A percentile compares a stretch with the other conserved stretches of the same genome.
Conservation (phyloP, 257 asterid species). For the Prunella vulgaris region DNA sequence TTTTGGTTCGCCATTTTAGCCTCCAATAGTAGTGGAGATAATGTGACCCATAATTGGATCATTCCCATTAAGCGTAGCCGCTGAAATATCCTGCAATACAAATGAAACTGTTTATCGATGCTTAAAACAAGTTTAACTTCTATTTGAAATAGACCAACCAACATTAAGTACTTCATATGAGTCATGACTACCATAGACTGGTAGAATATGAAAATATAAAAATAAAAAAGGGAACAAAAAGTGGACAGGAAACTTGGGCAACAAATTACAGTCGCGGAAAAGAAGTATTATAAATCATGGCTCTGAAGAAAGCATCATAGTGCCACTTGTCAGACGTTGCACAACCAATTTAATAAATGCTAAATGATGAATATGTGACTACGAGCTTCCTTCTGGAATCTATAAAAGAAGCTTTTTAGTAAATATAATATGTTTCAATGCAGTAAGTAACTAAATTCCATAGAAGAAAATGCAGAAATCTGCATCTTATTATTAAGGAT, state of each 20-base stretch:
- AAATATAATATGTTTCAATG: slow-evolving; percentile 12
- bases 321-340: no score
- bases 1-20: slow-evolving; percentile 26
- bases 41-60: slow-evolving; percentile 27
- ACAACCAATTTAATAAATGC: slow-evolving; percentile 2
- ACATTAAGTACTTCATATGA: background rate
- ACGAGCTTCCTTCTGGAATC: slow-evolving; percentile 8
- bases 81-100: slow-evolving; percentile 20
- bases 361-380: slow-evolving; percentile 1
- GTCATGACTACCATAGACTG: background rate
- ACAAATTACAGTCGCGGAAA: background rate
- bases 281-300: slow-evolving; percentile 20
- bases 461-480: slow-evolving; percentile 14
- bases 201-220: background rate
- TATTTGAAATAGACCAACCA: background rate
- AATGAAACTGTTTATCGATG: background rate
- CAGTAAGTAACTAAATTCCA: slow-evolving; percentile 2
- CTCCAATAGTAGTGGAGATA: slow-evolving; percentile 24
- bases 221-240: slow-evolving; percentile 13
- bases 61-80: slow-evolving; percentile 18
- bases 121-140: background rate
- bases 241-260: slow-evolving; percentile 17
- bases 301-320: slow-evolving; percentile 49
- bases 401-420: background rate
- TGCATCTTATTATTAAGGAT: no score